Evolutionary conservation across 805 yeast species (phyloP), one percentile per base, ranked within the genome.

Genomic region (Cyberlindnera japonica): DNA sequence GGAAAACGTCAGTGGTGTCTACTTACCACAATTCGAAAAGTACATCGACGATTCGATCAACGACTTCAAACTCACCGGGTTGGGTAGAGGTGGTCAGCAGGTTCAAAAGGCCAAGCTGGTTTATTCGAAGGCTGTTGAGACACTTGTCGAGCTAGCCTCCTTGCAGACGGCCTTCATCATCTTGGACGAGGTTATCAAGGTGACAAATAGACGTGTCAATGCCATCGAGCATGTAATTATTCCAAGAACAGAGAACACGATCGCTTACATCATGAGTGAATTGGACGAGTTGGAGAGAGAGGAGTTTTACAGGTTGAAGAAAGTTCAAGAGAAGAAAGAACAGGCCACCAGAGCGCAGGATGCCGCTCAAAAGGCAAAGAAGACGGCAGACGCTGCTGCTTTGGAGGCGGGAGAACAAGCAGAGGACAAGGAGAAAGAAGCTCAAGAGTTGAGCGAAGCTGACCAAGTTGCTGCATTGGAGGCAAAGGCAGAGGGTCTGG

Each of bases 51-150:
- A 85, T 48, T 78, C 79, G 10, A 85, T 87, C 61, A 91, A 91
- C 58, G 99, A 93, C 59, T 91, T 91, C 73, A 87, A 87, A 63
- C 72, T 91, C 78, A 91, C 98, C 5, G 99, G 99, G 54, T 73
- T 91, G 51, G 99, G 99, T 37, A 77, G 97, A 63, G 99, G 99
- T 66, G 98, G 99, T 49, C 98, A 91, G 66, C 98, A 91, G 63
- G 95, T 91, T 40, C 95, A 86, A 64, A 83, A 83, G 64, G 97
- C 98, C 42, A 89, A 90, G 65, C 77, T 77, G 50, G 95, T 93
- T 18, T 93, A 93, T 64, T 82, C 96, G 26, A 86, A 82, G 57
- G 96, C 96, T 12, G 97, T 93, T n/a, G 98, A 93, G 65, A 89
- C 97, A 0, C 74, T 91, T 48, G 97, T 91, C 23, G 97, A 89